Evolutionary conservation across 1,284 basidiomycete genomes (phyloP).

Genomic region (Testicularia cyperi): DNA sequence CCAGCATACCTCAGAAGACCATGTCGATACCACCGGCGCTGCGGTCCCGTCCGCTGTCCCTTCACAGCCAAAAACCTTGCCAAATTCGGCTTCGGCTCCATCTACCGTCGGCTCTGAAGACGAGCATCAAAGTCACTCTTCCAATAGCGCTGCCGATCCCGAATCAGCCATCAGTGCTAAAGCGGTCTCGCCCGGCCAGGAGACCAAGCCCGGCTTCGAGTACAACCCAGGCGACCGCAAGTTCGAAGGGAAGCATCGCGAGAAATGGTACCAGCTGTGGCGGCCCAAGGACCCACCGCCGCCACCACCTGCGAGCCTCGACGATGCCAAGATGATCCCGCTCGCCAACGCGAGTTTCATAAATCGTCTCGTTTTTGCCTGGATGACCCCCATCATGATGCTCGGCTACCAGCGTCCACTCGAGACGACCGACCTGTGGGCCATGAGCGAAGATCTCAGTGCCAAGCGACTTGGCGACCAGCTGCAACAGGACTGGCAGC

Average conservation of each 20-base stretch:
- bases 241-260: conserved; percentile 41
- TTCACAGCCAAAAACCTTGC: too few relatives aligned
- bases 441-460: conserved; percentile 67
- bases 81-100: neutral
- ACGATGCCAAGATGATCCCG: conserved; percentile 66
- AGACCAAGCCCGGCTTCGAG: conserved; percentile 26
- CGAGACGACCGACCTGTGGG: conserved; percentile 81
- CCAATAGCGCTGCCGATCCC: conserved; percentile 15
- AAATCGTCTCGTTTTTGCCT: conserved; percentile 68
- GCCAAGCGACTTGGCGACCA: conserved; percentile 67
- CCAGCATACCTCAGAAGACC: too few relatives aligned
- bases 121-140: conserved; percentile 24
- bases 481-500: conserved; percentile 70
- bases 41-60: too few relatives aligned
- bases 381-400: conserved; percentile 74
- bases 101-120: conserved; percentile 12
- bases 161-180: conserved; percentile 18
- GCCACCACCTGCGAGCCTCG: conserved; percentile 62
- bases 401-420: conserved; percentile 75
- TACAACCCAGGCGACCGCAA: conserved; percentile 50
- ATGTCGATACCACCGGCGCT: too few relatives aligned
- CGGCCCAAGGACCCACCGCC: conserved; percentile 49
- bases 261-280: conserved; percentile 58
- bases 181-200: conserved; percentile 5
- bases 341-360: conserved; percentile 65